Evolutionary conservation across 1,284 basidiomycete species (phyloP).

Genomic region (Boletus sp.): DNA sequence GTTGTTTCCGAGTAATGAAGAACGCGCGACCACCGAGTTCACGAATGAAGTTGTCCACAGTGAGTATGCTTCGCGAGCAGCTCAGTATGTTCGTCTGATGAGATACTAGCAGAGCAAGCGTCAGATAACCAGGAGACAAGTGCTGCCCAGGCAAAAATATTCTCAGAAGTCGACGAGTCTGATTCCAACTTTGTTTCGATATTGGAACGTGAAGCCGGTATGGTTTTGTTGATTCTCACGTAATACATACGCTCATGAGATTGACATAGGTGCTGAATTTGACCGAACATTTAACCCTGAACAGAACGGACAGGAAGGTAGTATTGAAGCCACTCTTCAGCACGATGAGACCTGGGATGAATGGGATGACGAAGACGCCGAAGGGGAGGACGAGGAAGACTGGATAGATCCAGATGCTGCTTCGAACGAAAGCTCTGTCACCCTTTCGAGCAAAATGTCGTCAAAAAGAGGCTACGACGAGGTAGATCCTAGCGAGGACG

Average conservation of each 20-base stretch:
- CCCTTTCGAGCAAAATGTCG: slow-evolving; percentile 45
- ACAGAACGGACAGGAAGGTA: slow-evolving; percentile 18
- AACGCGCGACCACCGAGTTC: neutral
- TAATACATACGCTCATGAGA: slow-evolving; percentile 6
- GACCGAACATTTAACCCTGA: slow-evolving; percentile 22
- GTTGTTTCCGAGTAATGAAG: neutral
- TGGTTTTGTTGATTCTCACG: neutral
- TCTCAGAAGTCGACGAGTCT: slow-evolving; percentile 24
- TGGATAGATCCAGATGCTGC: slow-evolving; percentile 35
- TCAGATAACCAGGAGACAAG: slow-evolving; percentile 14
- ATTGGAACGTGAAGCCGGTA: slow-evolving; percentile 29
- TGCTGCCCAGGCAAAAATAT: slow-evolving; percentile 1
- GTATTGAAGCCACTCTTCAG: slow-evolving; percentile 16
- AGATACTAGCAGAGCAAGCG: neutral
- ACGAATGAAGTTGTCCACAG: slow-evolving; percentile 4
- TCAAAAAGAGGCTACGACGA: slow-evolving; percentile 51
- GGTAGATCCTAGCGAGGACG: slow-evolving; percentile 41
- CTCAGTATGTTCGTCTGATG: slow-evolving; percentile 2
- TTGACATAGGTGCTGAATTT: slow-evolving; percentile 26
- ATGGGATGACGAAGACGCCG: slow-evolving; percentile 43
- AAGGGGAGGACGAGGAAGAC: slow-evolving; percentile 41
- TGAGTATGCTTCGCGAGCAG: slow-evolving; percentile 3
- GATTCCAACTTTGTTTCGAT: slow-evolving; percentile 27
- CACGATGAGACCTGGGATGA: slow-evolving; percentile 33
- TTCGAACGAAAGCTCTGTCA: slow-evolving; percentile 42